phyloP scores from a whole-genome alignment of 2,329 filamentous ascomycete genomes.

The Aureobasidium lini region DNA sequence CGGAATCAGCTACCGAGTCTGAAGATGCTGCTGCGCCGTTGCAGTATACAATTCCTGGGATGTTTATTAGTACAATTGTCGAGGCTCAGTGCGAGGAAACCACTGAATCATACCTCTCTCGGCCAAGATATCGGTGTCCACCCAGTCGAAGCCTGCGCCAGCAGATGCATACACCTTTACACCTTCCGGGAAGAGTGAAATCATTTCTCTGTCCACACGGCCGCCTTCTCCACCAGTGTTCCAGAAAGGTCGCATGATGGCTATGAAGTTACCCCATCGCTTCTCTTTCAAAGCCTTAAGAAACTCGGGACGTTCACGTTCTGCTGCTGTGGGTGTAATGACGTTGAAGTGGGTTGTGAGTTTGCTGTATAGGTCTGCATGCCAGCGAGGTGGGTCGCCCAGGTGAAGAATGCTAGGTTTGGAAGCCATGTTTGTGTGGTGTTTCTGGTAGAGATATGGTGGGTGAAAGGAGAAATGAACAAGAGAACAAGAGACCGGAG shows the following conservation, averaged over 20 bases:
- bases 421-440: constrained; percentile 9
- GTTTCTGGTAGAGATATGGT: neutral
- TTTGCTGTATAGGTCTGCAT: constrained; percentile 34
- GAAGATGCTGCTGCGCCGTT: constrained; percentile 64
- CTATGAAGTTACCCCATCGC: constrained; percentile 37
- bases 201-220: constrained; percentile 53
- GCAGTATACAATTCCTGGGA: constrained; percentile 58
- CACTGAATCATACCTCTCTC: constrained; percentile 29
- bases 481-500: neutral
- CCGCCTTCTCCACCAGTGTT: constrained; percentile 60
- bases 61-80: neutral
- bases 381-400: constrained; percentile 39
- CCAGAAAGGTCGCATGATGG: constrained; percentile 54
- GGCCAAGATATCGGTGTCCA: constrained; percentile 53
- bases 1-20: constrained; percentile 66
- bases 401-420: constrained; percentile 37
- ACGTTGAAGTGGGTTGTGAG: constrained; percentile 32
- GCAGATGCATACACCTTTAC: constrained; percentile 53
- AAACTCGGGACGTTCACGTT: constrained; percentile 29
- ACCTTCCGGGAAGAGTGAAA: constrained; percentile 45
- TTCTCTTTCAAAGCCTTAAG: constrained; percentile 31
- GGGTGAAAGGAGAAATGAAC: neutral
- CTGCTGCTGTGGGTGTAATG: constrained; percentile 32
- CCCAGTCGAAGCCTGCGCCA: constrained; percentile 58
- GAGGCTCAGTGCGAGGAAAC: too few species aligned